Evolutionary conservation across 805 yeast species (phyloP), one percentile per base, ranked within the genome.

Genomic region (Komagataella kurtzmanii): DNA sequence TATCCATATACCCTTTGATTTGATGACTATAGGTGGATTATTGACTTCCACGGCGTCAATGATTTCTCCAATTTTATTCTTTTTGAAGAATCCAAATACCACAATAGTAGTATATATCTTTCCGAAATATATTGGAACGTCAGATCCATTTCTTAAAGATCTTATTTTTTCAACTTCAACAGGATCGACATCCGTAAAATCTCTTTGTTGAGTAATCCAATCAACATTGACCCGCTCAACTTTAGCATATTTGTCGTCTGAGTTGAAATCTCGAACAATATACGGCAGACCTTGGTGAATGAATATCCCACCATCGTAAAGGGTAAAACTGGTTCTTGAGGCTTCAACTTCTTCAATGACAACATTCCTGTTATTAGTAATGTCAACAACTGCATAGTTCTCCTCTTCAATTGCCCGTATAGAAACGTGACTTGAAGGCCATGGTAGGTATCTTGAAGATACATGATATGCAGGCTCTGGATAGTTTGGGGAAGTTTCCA

Each of bases 251-350:
- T 74, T 76, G n/a, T 79, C 84, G 45, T 87, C 88, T 0, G 85
- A 71, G 56, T 89, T 85, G 60, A 93, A 84, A 58, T 89, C 96
- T 49, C 84, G 76, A 0, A 93, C 93, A 45, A 93, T 64, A 59
- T 89, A 91, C 0, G 97, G 88, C 55, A 79, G 75, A 6, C 99
- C 99, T 65, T 93, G 98, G 62, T 93, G 97, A 46, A 91, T 77
- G 57, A 86, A 89, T 2, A 93, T 89, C 0, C 93, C 99, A 1
- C 99, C 99, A 60, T 78, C 83, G 64, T 93, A 93, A 1, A 91
- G 62, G 0, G 98, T 88, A 65, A 93, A 93, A 51, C 89, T 83
- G 0, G 95, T 87, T 59, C 99, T 74, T 45, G 88, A 82, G 6
- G 86, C 87, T 61, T 93, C 98, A 18, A 93, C 78, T 58, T 85